Percentiles rank a stretch among this genome's conserved stretches.
phyloP scores from a whole-genome alignment of 768 basidiomycete genomes.

The Boletus reticuloceps region DNA sequence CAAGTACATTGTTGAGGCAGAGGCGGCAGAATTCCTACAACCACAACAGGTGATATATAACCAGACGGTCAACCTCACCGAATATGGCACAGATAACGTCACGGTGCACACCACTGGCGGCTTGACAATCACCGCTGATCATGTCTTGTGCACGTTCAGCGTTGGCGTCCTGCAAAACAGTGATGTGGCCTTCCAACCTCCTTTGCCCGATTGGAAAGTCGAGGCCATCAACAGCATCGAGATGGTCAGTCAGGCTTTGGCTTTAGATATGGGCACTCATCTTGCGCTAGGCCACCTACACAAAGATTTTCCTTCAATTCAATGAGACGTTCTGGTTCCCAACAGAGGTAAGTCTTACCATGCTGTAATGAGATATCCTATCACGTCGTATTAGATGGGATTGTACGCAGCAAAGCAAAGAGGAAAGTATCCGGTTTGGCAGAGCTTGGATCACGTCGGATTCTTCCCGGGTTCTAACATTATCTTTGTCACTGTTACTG shows the following conservation, averaged over 20 bases:
- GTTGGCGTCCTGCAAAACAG: constrained; percentile 64
- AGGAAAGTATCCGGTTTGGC: constrained; percentile 68
- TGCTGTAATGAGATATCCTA: neutral
- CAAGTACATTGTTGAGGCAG: constrained; percentile 51
- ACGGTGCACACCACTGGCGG: constrained; percentile 46
- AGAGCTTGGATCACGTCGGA: constrained; percentile 53
- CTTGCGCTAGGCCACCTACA: constrained; percentile 47
- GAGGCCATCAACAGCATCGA: constrained; percentile 61
- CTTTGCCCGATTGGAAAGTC: constrained; percentile 54
- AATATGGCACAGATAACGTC: constrained; percentile 48
- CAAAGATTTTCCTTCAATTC: constrained; percentile 69
- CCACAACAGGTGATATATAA: constrained; percentile 46
- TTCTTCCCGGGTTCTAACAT: constrained; percentile 64
- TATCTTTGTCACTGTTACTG: constrained; percentile 27
- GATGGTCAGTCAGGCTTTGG: constrained; percentile 41
- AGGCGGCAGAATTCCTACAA: constrained; percentile 53
- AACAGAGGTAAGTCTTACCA: constrained; percentile 33
- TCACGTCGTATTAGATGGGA: constrained; percentile 29
- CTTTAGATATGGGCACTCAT: neutral
- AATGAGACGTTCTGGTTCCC: constrained; percentile 58
- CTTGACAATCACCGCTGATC: constrained; percentile 44
- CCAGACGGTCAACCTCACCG: constrained; percentile 46
- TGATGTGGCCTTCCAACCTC: constrained; percentile 54
- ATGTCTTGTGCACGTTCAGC: constrained; percentile 66
- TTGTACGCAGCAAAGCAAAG: constrained; percentile 57